Conservation (phyloP, 805 yeast species). For the Saturnispora sekii region DNA sequence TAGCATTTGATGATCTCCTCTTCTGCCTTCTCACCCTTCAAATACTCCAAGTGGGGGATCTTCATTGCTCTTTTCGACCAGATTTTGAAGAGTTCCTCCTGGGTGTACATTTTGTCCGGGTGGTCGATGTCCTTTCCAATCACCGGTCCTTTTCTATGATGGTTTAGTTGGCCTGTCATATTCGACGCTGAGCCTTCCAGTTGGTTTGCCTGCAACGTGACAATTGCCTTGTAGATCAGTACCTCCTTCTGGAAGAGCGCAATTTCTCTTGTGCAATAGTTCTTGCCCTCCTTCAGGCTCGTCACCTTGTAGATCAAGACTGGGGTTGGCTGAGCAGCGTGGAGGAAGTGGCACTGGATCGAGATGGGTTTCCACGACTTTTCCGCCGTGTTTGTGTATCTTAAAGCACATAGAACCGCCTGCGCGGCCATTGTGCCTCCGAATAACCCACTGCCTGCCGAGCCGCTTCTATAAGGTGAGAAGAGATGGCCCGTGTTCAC, state of each 20-base stretch:
- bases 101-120: conserved; percentile 23
- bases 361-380: conserved; percentile 44
- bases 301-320: conserved; percentile 47
- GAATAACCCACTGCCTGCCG: conserved; percentile 50
- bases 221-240: conserved; percentile 41
- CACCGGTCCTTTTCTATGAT: conserved; percentile 21
- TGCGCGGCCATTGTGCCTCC: conserved; percentile 68
- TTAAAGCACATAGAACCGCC: conserved; percentile 49
- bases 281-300: conserved; percentile 42
- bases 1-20: conserved; percentile 20
- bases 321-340: conserved; percentile 38
- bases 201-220: conserved; percentile 32
- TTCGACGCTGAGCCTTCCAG: conserved; percentile 27
- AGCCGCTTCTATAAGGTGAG: conserved; percentile 32
- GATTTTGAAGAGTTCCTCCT: conserved; percentile 19
- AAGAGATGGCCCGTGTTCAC: conserved; percentile 20
- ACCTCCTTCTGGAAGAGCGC: conserved; percentile 44
- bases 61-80: conserved; percentile 21
- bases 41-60: conserved; percentile 18
- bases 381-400: conserved; percentile 31
- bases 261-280: conserved; percentile 44
- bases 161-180: conserved; percentile 21
- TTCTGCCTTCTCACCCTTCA: conserved; percentile 15
- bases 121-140: conserved; percentile 22
- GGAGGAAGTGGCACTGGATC: conserved; percentile 52